Evolutionary conservation across 2,329 filamentous ascomycete species (phyloP), one percentile per base, ranked within the genome.

Genomic region (Hypoxylon sp.): DNA sequence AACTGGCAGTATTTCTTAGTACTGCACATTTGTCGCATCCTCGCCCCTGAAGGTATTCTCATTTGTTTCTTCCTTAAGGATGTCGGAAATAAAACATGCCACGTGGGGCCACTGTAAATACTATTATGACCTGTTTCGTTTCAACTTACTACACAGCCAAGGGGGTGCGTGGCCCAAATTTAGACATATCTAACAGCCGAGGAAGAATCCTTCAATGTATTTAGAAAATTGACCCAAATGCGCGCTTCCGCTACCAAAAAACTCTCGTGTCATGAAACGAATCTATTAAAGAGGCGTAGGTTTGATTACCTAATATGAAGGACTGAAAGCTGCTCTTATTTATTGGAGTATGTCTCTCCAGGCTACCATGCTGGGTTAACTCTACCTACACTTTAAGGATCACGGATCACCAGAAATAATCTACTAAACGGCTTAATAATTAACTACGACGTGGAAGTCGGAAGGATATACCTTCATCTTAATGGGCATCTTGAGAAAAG

Each of bases 141-240:
- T 33, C 29, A 17, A 52, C 52, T 66, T 66, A 66, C 66, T 60
- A 58, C 22, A 50, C 50, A 3, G 52, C 26, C 44, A 55, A 50
- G 62, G 59, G 63, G 48, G 29, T 48, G 39, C 31, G 46, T 13
- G 31, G 33, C 17, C 62, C 54, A 66, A 69, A 63, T 63, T 63
- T 69, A 63, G 53, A 37, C 31, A 35, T 47, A 13, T 19, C 47
- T 9, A 3, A 42, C 37, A 17, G 54, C 61, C 22, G 48, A 39
- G 37, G 55, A 60, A 46, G 33, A 52, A 66, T 66, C 57, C 63
- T 66, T 47, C 51, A 47, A 11, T 3, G 44, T 44, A 31, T 3
- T 26, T 24, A 48, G n/a, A 46, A 59, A 22, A 31, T 22, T 33
- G 31, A 17, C 22, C 39, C 22, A 66, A 22, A 22, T 52, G 6